Percentiles rank a stretch among this genome's conserved stretches.
Conservation (phyloP, 225 moss, liverwort and hornwort species). For the Marchantia polymorpha region DNA sequence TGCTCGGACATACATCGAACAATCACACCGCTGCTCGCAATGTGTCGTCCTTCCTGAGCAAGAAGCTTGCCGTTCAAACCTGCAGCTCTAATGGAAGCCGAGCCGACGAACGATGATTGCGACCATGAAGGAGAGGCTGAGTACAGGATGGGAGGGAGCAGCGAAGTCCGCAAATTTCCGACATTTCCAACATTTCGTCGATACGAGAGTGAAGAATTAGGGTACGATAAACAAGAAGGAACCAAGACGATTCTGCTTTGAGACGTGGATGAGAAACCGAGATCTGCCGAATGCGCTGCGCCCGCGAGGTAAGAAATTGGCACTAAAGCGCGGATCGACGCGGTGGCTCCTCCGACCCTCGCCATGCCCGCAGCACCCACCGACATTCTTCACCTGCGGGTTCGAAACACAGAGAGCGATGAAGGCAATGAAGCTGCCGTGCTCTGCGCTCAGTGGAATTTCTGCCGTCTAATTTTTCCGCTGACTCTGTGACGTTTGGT, state of each 20-base stretch:
- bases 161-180: constrained; percentile 4
- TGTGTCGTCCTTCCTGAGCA: constrained; percentile 14
- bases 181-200: background rate
- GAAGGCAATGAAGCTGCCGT: too few relatives aligned
- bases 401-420: background rate
- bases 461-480: too few relatives aligned
- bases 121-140: constrained; percentile 17
- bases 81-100: background rate
- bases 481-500: too few relatives aligned
- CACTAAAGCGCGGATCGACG: background rate
- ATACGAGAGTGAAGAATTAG: background rate
- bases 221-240: constrained; percentile 24
- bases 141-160: constrained; percentile 24
- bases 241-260: constrained; percentile 13
- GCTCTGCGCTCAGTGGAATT: too few relatives aligned
- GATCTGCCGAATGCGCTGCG: constrained; percentile 8
- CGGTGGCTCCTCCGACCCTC: constrained; percentile 7
- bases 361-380: constrained; percentile 20
- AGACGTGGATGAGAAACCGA: constrained; percentile 11
- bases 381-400: background rate
- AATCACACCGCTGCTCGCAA: background rate
- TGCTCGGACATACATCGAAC: constrained; percentile 36
- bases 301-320: constrained; percentile 10
- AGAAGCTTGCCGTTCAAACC: constrained; percentile 14
- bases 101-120: background rate